A percentile compares a stretch with the other conserved stretches of the same genome.
phyloP scores from a whole-genome alignment of 306 rosid species.

The Alnus rubra region DNA sequence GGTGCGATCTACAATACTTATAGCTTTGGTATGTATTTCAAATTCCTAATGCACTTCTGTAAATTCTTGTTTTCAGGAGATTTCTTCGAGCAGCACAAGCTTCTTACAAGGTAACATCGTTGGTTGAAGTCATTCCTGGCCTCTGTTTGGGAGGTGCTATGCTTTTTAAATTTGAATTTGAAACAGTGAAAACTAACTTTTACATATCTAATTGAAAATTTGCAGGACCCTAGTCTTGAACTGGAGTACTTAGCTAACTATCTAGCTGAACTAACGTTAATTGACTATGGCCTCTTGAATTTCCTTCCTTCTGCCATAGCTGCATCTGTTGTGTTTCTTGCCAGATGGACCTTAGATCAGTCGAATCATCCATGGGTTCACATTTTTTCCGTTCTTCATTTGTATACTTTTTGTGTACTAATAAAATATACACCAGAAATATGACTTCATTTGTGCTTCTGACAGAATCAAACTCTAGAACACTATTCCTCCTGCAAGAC shows the following conservation, averaged over 20 bases:
- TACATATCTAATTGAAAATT: slow-evolving; percentile 13
- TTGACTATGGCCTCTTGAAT: slow-evolving; percentile 69
- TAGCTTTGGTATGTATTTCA: not conserved
- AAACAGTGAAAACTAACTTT: slow-evolving; percentile 17
- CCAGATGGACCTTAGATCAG: slow-evolving; percentile 86
- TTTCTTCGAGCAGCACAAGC: slow-evolving; percentile 93
- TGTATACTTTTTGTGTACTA: slow-evolving; percentile 8
- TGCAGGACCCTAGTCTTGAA: slow-evolving; percentile 78
- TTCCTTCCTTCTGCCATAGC: slow-evolving; percentile 81
- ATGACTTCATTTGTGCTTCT: slow-evolving; percentile 21
- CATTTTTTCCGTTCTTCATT: slow-evolving; percentile 15
- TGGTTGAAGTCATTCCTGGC: slow-evolving; percentile 18
- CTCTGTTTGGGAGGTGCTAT: slow-evolving; percentile 25
- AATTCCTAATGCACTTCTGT: slow-evolving; percentile 15
- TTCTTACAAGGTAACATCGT: slow-evolving; percentile 60
- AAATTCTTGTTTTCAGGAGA: slow-evolving; percentile 64
- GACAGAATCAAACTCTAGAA: slow-evolving; percentile 78
- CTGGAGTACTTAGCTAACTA: slow-evolving; percentile 84
- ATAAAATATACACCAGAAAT: slow-evolving; percentile 10
- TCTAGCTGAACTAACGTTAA: slow-evolving; percentile 75
- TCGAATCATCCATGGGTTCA: slow-evolving; percentile 93
- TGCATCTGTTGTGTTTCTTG: slow-evolving; percentile 90
- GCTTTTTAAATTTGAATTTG: slow-evolving; percentile 14
- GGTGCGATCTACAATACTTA: not conserved
- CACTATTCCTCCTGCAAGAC: slow-evolving; percentile 69